Conservation (phyloP, 306 rosid species). For the Erythrophleum fordii region DNA sequence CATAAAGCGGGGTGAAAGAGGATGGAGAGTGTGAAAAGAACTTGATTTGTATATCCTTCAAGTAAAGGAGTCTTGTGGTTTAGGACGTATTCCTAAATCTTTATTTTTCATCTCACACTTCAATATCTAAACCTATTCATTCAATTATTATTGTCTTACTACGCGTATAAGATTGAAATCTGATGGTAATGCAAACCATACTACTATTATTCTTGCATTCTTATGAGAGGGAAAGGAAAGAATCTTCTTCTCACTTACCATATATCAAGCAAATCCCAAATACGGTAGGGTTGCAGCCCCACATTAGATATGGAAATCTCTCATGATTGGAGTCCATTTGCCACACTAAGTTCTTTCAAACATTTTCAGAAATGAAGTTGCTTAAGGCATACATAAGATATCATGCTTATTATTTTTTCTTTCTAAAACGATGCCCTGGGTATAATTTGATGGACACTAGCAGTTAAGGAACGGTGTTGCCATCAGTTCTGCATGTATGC, state of each 20-base stretch:
- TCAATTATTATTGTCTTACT: background rate
- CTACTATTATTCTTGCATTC: background rate
- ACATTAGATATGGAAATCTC: background rate
- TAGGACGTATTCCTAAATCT: background rate
- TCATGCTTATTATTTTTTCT: background rate
- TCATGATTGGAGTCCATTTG: background rate
- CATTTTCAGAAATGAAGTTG: conserved; percentile 21
- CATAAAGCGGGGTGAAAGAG: background rate
- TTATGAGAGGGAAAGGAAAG: background rate
- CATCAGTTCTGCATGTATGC: conserved; percentile 20
- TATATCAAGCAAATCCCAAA: background rate
- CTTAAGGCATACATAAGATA: background rate
- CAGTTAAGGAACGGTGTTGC: background rate
- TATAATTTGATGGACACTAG: conserved; percentile 16
- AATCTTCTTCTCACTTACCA: background rate
- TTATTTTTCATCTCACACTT: no score
- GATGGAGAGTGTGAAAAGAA: background rate
- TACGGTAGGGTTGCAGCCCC: background rate
- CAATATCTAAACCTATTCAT: background rate
- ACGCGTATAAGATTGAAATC: background rate
- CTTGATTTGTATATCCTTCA: background rate
- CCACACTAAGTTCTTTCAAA: background rate
- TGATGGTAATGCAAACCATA: background rate
- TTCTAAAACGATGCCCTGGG: conserved; percentile 34
- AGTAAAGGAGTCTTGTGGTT: background rate